These are phyloP conservation scores for Colletotrichum liaoningense DNA, from an alignment of 2,329 filamentous ascomycete genomes.

Conservation along the genomic window DNA sequence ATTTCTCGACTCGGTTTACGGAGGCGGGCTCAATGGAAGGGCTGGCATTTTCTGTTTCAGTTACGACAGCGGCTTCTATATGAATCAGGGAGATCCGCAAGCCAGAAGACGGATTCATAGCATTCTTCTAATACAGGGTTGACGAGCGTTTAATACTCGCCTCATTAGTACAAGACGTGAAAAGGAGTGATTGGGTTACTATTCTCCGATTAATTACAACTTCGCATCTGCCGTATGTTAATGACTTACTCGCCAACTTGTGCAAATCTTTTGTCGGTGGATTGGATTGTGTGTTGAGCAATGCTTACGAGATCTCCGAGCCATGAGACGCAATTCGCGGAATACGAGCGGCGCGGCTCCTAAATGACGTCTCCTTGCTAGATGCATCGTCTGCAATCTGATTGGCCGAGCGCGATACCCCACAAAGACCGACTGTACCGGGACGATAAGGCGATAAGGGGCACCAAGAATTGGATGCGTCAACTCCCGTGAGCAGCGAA, in stretches of 20 bases:
- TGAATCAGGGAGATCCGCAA: conserved; percentile 3
- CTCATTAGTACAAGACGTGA: neutral
- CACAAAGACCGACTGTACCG: neutral
- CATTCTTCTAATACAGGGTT: conserved; percentile 23
- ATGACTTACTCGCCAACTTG: neutral
- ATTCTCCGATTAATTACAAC: too few relatives aligned
- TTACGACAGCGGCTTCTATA: neutral
- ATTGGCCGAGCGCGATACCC: conserved; percentile 14
- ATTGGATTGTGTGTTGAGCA: neutral
- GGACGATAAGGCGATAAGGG: conserved; percentile 32
- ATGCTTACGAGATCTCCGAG: neutral
- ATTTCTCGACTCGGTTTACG: conserved; percentile 8
- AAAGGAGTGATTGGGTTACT: too few relatives aligned
- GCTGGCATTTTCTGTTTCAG: conserved; percentile 8
- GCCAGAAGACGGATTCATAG: neutral
- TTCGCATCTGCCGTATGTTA: too few relatives aligned
- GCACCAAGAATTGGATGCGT: conserved; percentile 5
- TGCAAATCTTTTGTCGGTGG: neutral
- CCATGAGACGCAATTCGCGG: neutral
- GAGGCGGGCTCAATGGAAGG: conserved; percentile 3
- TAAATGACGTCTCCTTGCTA: conserved; percentile 27
- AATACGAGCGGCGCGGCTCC: neutral
- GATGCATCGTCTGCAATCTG: conserved; percentile 2
- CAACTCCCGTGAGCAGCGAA: conserved; percentile 19
- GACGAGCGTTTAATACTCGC: neutral